phyloP scores from a whole-genome alignment of 257 asterid species.

The Solanum phureja region DNA sequence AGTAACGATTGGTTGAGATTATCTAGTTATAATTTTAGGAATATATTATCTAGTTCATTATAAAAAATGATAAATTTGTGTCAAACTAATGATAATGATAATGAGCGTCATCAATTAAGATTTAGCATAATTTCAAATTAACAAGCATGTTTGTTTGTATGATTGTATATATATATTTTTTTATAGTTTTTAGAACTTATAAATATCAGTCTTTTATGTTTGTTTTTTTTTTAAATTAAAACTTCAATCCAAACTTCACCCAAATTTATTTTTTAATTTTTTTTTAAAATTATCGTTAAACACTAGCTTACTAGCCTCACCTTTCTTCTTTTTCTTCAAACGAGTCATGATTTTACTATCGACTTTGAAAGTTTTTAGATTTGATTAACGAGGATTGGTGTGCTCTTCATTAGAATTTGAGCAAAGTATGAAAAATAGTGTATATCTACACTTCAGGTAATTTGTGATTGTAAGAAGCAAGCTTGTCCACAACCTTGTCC shows the following conservation, averaged over 20 bases:
- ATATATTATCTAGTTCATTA: too few relatives aligned
- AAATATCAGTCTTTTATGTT: too few relatives aligned
- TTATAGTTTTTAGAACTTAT: too few relatives aligned
- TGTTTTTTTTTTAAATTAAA: too few relatives aligned
- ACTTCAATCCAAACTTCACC: not conserved
- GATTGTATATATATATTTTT: too few relatives aligned
- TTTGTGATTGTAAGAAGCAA: too few relatives aligned
- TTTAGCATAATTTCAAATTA: not conserved
- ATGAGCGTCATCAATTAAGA: not conserved
- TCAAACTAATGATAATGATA: not conserved
- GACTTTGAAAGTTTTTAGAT: not conserved
- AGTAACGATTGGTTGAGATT: not conserved
- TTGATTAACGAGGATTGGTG: not conserved
- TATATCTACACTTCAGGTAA: too few relatives aligned
- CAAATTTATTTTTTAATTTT: too few relatives aligned
- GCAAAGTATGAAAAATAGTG: not conserved
- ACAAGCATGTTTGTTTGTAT: not conserved
- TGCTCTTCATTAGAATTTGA: not conserved
- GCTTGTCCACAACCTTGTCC: too few relatives aligned
- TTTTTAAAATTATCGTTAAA: too few relatives aligned
- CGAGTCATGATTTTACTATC: not conserved
- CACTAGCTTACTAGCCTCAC: not conserved
- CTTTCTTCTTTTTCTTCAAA: too few relatives aligned
- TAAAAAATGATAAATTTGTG: too few relatives aligned
- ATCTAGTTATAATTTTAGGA: not conserved